A percentile compares a stretch with the other conserved stretches of the same genome.
Conservation (phyloP, 192 early-diverging fungal genomes). For the Coemansia sp. region DNA sequence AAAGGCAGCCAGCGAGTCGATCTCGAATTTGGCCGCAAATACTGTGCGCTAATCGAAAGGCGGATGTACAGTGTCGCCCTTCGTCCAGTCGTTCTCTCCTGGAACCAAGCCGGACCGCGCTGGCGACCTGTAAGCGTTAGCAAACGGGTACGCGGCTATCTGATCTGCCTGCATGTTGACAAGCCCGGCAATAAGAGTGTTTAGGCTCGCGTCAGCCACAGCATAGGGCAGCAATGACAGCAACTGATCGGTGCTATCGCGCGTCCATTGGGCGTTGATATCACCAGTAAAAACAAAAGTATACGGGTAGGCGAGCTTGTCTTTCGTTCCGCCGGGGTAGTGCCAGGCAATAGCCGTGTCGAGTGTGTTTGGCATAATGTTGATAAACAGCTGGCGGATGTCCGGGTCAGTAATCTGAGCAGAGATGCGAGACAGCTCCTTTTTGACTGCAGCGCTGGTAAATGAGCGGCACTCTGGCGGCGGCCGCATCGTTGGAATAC, state of each 20-base stretch:
- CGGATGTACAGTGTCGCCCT: constrained; percentile 54
- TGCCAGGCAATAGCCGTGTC: constrained; percentile 67
- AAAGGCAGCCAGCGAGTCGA: constrained; percentile 66
- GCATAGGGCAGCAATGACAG: constrained; percentile 56
- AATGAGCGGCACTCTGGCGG: constrained; percentile 58
- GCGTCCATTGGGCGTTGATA: constrained; percentile 72
- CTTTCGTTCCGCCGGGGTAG: constrained; percentile 12
- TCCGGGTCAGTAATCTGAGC: constrained; percentile 52
- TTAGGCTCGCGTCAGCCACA: constrained; percentile 26
- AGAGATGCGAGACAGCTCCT: constrained; percentile 30
- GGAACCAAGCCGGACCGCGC: constrained; percentile 29
- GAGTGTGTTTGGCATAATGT: constrained; percentile 67
- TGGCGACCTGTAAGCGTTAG: constrained; percentile 65
- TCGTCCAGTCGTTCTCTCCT: constrained; percentile 27
- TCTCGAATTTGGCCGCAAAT: constrained; percentile 69
- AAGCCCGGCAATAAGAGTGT: constrained; percentile 55
- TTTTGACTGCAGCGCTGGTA: constrained; percentile 46
- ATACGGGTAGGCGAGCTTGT: constrained; percentile 29
- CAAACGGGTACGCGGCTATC: constrained; percentile 50
- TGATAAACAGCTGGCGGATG: constrained; percentile 59
- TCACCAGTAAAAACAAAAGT: constrained; percentile 73
- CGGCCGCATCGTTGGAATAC: constrained; percentile 51
- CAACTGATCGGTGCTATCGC: constrained; percentile 70
- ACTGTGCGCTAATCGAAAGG: constrained; percentile 32
- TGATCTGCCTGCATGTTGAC: constrained; percentile 60